These are phyloP conservation scores for Zoysia japonica DNA, from an alignment of 176 grass and related monocot genomes.

Conservation along the genomic window DNA sequence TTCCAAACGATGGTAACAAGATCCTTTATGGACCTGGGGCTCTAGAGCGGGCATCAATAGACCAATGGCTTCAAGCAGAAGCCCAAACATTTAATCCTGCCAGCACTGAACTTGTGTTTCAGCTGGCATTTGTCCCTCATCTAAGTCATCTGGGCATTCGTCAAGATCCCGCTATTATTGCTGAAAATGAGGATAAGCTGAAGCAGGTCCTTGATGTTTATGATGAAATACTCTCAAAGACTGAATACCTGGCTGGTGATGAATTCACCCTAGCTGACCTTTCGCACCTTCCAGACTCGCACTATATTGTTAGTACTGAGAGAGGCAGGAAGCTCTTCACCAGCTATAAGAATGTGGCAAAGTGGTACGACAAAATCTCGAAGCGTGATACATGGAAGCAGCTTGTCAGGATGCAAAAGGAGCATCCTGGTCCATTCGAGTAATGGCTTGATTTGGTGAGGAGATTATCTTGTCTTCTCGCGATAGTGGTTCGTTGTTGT, in stretches of 20 bases:
- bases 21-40: constrained; percentile 59
- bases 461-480: constrained; percentile 4
- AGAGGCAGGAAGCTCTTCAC: constrained; percentile 73
- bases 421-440: constrained; percentile 61
- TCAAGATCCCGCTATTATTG: constrained; percentile 54
- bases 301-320: constrained; percentile 62
- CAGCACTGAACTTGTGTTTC: constrained; percentile 77
- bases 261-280: constrained; percentile 68
- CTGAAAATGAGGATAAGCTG: constrained; percentile 60
- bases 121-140: constrained; percentile 63
- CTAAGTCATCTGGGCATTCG: constrained; percentile 40
- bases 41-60: constrained; percentile 75
- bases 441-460: constrained; percentile 5
- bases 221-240: constrained; percentile 55
- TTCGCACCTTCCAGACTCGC: constrained; percentile 68
- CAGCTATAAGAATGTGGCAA: constrained; percentile 67
- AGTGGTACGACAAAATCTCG: constrained; percentile 64
- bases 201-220: constrained; percentile 61
- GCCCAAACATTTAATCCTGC: constrained; percentile 62
- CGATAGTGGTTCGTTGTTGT: constrained; percentile 2
- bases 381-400: constrained; percentile 54
- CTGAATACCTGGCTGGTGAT: constrained; percentile 54
- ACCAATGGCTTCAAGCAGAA: constrained; percentile 87
- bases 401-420: constrained; percentile 69
- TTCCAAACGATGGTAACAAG: constrained; percentile 65